Conservation (phyloP, 164 flowering plant genomes). For the Malania oleifera region DNA sequence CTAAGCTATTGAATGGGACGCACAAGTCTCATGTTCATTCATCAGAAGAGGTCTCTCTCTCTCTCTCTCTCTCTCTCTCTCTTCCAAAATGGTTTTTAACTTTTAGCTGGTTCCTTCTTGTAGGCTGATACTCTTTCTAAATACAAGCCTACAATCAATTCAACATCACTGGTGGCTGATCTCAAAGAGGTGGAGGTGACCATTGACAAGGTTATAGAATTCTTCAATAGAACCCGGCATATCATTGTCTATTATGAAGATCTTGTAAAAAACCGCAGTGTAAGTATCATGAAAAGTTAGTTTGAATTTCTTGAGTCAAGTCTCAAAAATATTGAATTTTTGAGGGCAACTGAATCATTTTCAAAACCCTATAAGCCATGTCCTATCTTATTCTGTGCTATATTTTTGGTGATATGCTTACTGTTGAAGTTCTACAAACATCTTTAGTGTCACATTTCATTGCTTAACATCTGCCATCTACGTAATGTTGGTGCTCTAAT, state of each 20-base stretch:
- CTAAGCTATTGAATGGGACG: slow-evolving; percentile 71
- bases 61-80: slow-evolving; percentile 12
- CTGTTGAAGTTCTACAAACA: too few species aligned
- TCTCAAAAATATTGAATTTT: not conserved
- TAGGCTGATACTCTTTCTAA: slow-evolving; percentile 66
- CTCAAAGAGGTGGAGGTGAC: slow-evolving; percentile 42
- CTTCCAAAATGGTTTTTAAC: slow-evolving; percentile 5
- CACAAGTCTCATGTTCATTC: slow-evolving; percentile 89
- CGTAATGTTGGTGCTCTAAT: too few species aligned
- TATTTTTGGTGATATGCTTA: too few species aligned
- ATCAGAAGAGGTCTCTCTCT: slow-evolving; percentile 53
- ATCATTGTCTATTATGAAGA: slow-evolving; percentile 68
- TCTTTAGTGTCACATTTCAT: not conserved
- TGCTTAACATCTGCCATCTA: not conserved
- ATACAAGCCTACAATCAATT: slow-evolving; percentile 61
- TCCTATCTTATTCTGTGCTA: too few species aligned
- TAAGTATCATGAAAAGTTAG: slow-evolving; percentile 19
- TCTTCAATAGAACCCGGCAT: slow-evolving; percentile 63
- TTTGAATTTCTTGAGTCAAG: too few species aligned
- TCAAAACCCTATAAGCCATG: too few species aligned
- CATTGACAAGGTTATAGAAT: slow-evolving; percentile 40
- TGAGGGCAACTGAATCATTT: too few species aligned
- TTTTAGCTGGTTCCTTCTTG: slow-evolving; percentile 10
- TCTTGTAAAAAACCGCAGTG: slow-evolving; percentile 50
- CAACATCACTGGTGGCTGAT: slow-evolving; percentile 37